These are phyloP conservation scores for Metroxylon sagu DNA, from an alignment of 176 grass and related monocot genomes.

Conservation along the genomic window DNA sequence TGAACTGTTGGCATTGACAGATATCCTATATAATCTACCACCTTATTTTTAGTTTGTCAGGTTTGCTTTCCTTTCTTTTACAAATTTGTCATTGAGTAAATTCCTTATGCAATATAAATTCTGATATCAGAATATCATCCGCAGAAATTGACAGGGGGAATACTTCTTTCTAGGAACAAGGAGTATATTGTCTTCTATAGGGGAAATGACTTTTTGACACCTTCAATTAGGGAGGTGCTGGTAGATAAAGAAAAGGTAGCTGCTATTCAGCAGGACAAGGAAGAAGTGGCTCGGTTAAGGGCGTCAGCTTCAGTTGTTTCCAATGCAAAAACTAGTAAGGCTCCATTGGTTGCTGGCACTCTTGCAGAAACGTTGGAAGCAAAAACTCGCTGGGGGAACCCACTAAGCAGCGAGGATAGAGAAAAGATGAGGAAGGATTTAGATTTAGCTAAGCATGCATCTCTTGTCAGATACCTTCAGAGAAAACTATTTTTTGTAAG, in stretches of 20 bases:
- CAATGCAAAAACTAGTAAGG: slow-evolving; percentile 29
- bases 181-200: slow-evolving; percentile 91
- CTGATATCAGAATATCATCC: slow-evolving; percentile 20
- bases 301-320: slow-evolving; percentile 37
- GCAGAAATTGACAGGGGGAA: slow-evolving; percentile 96
- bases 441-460: slow-evolving; percentile 52
- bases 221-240: slow-evolving; percentile 60
- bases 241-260: slow-evolving; percentile 57
- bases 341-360: slow-evolving; percentile 67
- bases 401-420: slow-evolving; percentile 44
- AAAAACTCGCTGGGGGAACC: slow-evolving; percentile 49
- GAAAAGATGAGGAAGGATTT: slow-evolving; percentile 59
- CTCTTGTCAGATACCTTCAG: slow-evolving; percentile 61
- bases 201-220: slow-evolving; percentile 78
- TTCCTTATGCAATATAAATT: slow-evolving; percentile 25
- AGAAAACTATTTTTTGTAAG: slow-evolving; percentile 76
- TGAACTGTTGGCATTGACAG: no score
- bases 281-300: slow-evolving; percentile 71
- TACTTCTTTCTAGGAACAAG: slow-evolving; percentile 90
- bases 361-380: slow-evolving; percentile 80
- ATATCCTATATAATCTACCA: no score
- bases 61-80: no score
- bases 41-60: no score
- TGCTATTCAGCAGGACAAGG: slow-evolving; percentile 50
- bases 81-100: no score